Percentiles rank a stretch among this genome's conserved stretches.
These are phyloP conservation scores for Sporothrix humicola DNA, from an alignment of 2,329 filamentous ascomycete genomes.

Conservation along the genomic window DNA sequence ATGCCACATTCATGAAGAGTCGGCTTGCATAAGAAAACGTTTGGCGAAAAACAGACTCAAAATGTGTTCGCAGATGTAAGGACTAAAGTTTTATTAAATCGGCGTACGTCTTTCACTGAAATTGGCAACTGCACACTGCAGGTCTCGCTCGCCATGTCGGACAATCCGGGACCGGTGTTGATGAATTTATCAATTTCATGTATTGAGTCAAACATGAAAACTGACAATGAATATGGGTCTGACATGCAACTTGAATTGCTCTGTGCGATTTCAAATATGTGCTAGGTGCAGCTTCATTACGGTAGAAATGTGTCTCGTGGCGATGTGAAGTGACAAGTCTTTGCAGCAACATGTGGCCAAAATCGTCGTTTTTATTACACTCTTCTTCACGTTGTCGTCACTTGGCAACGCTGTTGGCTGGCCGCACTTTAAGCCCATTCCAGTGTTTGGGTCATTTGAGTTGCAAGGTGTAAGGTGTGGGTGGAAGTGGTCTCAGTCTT, in stretches of 20 bases:
- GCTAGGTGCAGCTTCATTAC: neutral
- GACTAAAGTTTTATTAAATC: neutral
- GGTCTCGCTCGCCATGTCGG: constrained; percentile 13
- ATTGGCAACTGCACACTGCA: neutral
- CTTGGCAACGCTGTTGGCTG: constrained; percentile 18
- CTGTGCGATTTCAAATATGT: too few species aligned
- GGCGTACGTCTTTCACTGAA: neutral
- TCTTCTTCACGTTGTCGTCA: neutral
- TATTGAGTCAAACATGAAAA: neutral
- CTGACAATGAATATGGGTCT: neutral
- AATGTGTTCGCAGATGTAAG: neutral
- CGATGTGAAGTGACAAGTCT: too few species aligned
- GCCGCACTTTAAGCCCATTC: neutral
- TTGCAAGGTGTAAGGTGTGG: neutral
- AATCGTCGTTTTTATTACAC: neutral
- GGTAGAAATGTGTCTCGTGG: neutral
- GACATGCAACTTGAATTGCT: too few species aligned
- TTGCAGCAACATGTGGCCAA: too few species aligned
- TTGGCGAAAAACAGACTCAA: neutral
- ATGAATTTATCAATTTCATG: neutral
- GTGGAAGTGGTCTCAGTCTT: neutral
- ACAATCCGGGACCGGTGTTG: neutral
- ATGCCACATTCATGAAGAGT: neutral
- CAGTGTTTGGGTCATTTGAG: constrained; percentile 2
- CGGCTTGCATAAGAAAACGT: neutral